Evolutionary conservation across 2,329 filamentous ascomycete genomes (phyloP), one percentile per base, ranked within the genome.

Genomic region (Paraconiothyrium sp.): DNA sequence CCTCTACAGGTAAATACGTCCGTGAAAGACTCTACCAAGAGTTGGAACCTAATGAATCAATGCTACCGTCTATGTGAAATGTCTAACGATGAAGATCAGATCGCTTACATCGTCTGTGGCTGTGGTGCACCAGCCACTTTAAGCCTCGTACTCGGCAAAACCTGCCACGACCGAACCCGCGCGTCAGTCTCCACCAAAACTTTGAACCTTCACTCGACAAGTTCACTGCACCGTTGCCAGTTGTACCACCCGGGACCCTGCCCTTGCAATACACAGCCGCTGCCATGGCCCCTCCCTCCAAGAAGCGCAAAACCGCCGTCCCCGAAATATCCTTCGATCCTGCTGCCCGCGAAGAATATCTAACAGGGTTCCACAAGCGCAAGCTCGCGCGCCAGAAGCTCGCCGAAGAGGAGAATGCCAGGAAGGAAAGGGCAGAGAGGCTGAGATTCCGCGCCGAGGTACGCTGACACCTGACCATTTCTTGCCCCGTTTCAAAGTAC

Each of bases 291-390:
- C 73, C 73, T 4, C 72, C 74, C 11, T 58, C 63, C 4, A 78
- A 79, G 60, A 77, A 76, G 60, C 72, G 72, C 62, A 76, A 75
- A 54, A 92, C 80, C 78, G 79, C 64, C 75, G 76, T 84, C 14
- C 84, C 92, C 62, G 92, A 94, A 74, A 90, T 99, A 78, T 88
- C 84, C 56, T 99, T 98, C 81, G 93, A 99, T 81, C 82, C 86
- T 63, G 84, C 85, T 63, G 92, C 92, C 49, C 90, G 95, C 67
- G 83, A 91, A 67, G 93, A 98, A 74, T 99, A 92, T 76, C 85
- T 99, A 60, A 97, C 93, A 0, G 95, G 95, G 2, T 99, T 99
- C 81, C 94, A 94, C 83, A 99, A 98, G 85, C 90, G 95, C 79
- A 98, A 97, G 79, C 82, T 92, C 57, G 91, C 93, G 77, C 87